phyloP scores from a whole-genome alignment of 164 flowering plant genomes.

The Cinnamomum chago region DNA sequence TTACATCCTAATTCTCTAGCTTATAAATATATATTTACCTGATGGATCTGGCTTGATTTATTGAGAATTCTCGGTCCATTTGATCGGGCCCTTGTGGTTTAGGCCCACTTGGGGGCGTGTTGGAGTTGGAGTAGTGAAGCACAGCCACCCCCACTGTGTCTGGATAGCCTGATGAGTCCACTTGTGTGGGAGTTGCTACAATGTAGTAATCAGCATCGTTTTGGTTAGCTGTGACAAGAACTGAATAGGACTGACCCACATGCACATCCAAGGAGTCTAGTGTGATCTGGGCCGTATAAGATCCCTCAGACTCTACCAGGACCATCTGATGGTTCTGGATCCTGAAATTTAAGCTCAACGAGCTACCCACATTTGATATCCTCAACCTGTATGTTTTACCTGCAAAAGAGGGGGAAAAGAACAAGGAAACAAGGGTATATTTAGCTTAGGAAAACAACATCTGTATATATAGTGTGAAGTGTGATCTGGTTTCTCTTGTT shows the following conservation, averaged over 20 bases:
- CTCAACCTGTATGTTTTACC: slow-evolving; percentile 61
- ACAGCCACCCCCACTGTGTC: slow-evolving; percentile 30
- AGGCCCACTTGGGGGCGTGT: slow-evolving; percentile 20
- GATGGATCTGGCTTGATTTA: slow-evolving; percentile 60
- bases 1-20: no score
- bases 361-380: slow-evolving; percentile 53
- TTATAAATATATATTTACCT: slow-evolving; percentile 23
- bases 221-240: slow-evolving; percentile 57
- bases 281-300: slow-evolving; percentile 52
- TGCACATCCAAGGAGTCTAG: slow-evolving; percentile 59
- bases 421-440: no score
- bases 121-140: slow-evolving; percentile 42
- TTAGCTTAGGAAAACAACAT: no score
- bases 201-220: slow-evolving; percentile 44
- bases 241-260: slow-evolving; percentile 71
- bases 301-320: slow-evolving; percentile 74
- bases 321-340: slow-evolving; percentile 58
- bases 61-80: slow-evolving; percentile 38
- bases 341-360: slow-evolving; percentile 52
- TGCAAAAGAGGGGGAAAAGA: slow-evolving; percentile 11
- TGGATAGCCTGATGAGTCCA: slow-evolving; percentile 5
- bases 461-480: no score
- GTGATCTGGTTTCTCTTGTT: no score
- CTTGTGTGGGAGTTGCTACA: slow-evolving; percentile 48
- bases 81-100: slow-evolving; percentile 50